Conservation (phyloP, 768 basidiomycete genomes). For the Termitomyces sp. region DNA sequence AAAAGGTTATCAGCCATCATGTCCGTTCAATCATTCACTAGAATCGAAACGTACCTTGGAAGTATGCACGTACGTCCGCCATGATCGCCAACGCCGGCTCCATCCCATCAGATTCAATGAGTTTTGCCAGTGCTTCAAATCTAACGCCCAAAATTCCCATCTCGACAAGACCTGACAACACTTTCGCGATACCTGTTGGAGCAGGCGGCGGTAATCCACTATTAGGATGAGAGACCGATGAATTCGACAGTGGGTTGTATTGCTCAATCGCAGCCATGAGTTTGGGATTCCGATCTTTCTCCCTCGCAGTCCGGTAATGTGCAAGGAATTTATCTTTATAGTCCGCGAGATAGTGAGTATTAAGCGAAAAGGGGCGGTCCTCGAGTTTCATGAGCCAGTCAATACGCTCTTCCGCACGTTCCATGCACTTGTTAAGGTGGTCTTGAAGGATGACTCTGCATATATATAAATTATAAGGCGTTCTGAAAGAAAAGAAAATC, state of each 20-base stretch:
- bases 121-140: slow-evolving; percentile 41
- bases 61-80: slow-evolving; percentile 71
- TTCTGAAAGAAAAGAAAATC: neutral
- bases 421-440: slow-evolving; percentile 43
- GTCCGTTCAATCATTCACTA: neutral
- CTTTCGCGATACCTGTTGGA: slow-evolving; percentile 28
- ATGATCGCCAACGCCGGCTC: slow-evolving; percentile 62
- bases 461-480: neutral
- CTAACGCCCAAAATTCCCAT: slow-evolving; percentile 37
- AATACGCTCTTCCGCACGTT: slow-evolving; percentile 37
- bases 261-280: slow-evolving; percentile 26
- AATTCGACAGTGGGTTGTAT: slow-evolving; percentile 7
- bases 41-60: slow-evolving; percentile 50
- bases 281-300: slow-evolving; percentile 25
- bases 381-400: slow-evolving; percentile 46
- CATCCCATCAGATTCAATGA: slow-evolving; percentile 49
- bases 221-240: neutral
- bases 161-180: slow-evolving; percentile 32
- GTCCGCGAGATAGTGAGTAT: slow-evolving; percentile 44
- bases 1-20: neutral
- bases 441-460: slow-evolving; percentile 46
- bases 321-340: slow-evolving; percentile 46
- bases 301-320: slow-evolving; percentile 43
- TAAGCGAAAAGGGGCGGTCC: slow-evolving; percentile 41
- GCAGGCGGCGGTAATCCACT: neutral